Evolutionary conservation across 805 yeast genomes (phyloP).

Genomic region (Starmerella floris): DNA sequence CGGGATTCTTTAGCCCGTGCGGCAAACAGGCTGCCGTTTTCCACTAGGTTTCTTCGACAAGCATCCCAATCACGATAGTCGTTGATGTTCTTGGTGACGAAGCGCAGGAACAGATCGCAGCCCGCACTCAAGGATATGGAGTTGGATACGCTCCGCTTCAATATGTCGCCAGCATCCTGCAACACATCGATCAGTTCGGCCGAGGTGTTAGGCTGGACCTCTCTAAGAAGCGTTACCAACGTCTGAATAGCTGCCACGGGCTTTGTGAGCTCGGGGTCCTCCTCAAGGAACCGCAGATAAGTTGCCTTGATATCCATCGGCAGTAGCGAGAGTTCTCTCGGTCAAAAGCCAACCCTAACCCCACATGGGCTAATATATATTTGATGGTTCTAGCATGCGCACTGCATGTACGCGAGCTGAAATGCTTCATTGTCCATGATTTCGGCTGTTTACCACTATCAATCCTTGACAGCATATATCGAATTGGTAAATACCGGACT

Average conservation of each 20-base stretch:
- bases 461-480: too few species aligned
- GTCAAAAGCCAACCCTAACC: constrained; percentile 3
- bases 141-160: constrained; percentile 72
- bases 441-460: too few species aligned
- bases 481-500: too few species aligned
- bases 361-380: not conserved
- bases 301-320: constrained; percentile 69
- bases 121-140: constrained; percentile 93
- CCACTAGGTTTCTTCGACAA: constrained; percentile 74
- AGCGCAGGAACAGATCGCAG: constrained; percentile 89
- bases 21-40: constrained; percentile 83
- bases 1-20: constrained; percentile 86
- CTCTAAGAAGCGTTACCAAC: constrained; percentile 65
- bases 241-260: constrained; percentile 98
- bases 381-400: too few species aligned
- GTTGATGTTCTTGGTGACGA: constrained; percentile 78
- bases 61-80: constrained; percentile 88
- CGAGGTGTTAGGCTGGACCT: constrained; percentile 82
- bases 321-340: not conserved
- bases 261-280: constrained; percentile 96
- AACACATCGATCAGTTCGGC: constrained; percentile 79
- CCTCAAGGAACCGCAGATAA: constrained; percentile 66
- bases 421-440: too few species aligned
- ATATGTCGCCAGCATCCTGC: constrained; percentile 56
- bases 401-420: too few species aligned